phyloP scores from a whole-genome alignment of 2,329 filamentous ascomycete genomes.

The Colletotrichum melonis region DNA sequence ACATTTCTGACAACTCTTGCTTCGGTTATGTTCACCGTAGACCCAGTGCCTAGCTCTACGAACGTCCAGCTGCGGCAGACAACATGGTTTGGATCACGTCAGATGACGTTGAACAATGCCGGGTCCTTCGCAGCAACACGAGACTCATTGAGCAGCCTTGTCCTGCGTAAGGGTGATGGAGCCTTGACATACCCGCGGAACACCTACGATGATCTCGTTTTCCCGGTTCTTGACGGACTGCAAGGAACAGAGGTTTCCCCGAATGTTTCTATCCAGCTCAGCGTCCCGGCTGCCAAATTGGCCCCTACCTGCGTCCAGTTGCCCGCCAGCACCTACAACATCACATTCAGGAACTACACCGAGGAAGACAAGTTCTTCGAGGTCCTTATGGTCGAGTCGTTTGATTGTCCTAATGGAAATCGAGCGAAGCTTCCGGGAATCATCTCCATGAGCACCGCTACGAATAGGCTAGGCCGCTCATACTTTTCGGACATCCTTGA shows the following conservation, averaged over 20 bases:
- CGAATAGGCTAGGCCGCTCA: not conserved
- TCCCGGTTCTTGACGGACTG: not conserved
- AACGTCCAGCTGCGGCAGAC: not conserved
- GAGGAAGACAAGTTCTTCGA: not conserved
- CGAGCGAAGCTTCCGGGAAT: not conserved
- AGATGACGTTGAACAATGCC: not conserved
- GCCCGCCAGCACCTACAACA: not conserved
- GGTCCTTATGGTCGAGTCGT: not conserved
- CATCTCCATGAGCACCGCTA: not conserved
- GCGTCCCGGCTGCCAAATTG: not conserved
- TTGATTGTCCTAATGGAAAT: not conserved
- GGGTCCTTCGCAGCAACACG: not conserved
- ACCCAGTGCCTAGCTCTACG: not conserved
- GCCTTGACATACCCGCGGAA: not conserved
- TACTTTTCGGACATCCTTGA: not conserved
- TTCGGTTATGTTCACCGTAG: slow-evolving; percentile 9
- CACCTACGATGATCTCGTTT: not conserved
- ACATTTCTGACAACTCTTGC: slow-evolving; percentile 6
- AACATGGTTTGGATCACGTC: not conserved
- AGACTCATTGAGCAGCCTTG: not conserved
- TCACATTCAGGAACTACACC: not conserved
- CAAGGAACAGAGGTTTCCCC: not conserved
- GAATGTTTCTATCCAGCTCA: not conserved
- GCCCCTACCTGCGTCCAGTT: not conserved
- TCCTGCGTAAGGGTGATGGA: not conserved